Evolutionary conservation across 2,329 filamentous ascomycete genomes (phyloP), one percentile per base, ranked within the genome.

Genomic region (Macroventuria anomochaeta): DNA sequence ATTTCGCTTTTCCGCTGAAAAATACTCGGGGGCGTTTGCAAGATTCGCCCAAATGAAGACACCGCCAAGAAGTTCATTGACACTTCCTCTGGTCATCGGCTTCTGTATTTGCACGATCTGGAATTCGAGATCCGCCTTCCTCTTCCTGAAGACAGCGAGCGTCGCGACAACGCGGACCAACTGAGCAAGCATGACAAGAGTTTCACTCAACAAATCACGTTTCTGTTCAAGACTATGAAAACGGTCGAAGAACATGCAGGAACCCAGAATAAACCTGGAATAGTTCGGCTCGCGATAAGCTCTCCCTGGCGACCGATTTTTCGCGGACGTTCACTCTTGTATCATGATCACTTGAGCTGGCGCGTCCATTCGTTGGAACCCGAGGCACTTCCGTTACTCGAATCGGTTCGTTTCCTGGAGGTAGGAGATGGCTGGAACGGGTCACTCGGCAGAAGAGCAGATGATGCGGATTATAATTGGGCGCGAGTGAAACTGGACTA

Each of bases 1-100:
- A 29, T 63, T 62, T 15, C 52, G 55, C 20, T 37, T 12, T 31
- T 44, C 54, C 5, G 42, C 63, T 7, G 63, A 65, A 33, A 46
- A 37, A 15, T 46, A 57, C 23, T 62, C 61, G 23, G 50, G 46
- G 15, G 55, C 53, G 3, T 63, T 55, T 18, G n/a, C n/a, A n/a
- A n/a, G n/a, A n/a, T 28, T 17, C 5, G 23, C 50, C 5, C 56
- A 57, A 48, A 15, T 11, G 32, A 53, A 17, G 31, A 46, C 8
- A 61, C 46, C 20, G 31, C 18, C 5, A 41, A 36, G 4, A 33
- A 52, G 31, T 63, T 65, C n/a, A n/a, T n/a, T n/a, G n/a, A n/a
- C n/a, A n/a, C n/a, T n/a, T n/a, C n/a, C n/a, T n/a, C n/a, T n/a
- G n/a, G n/a, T n/a, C n/a, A n/a, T n/a, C n/a, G n/a, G n/a, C n/a